Base-by-base conservation (phyloP, 2,329 filamentous ascomycete genomes). In the Akanthomyces uredinophilus region DNA sequence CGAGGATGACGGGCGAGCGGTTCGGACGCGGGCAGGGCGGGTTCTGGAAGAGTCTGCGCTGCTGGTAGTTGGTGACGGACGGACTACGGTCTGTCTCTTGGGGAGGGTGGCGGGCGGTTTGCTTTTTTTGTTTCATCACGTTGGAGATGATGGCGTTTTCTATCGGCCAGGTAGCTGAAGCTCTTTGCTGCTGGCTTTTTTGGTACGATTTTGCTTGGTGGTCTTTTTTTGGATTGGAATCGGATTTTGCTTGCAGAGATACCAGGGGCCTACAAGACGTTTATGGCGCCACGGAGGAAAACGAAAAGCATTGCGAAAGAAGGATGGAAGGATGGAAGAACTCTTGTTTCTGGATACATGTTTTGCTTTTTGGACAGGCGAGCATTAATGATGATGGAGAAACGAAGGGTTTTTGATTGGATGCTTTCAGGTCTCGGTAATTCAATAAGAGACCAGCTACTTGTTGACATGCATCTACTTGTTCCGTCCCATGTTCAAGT, bases 31-130 rank as follows among this genome's bases (percentile, higher is more conserved):
- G 73, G 2, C 72, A 75, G 1, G 73, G 74, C 1, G 78, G 78
- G 11, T 85, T 86, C 70, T 86, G 82, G 83, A 82, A 75, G 73
- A 82, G 75, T 68, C 69, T 85, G 67, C 74, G 82, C 70, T 87
- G 77, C 66, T 86, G 83, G 83, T 86, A 67, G 39, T 18, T n/a
- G n/a, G n/a, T n/a, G n/a, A n/a, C n/a, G n/a, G n/a, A n/a, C n/a
- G n/a, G n/a, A n/a, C n/a, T n/a, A n/a, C n/a, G n/a, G n/a, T n/a
- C n/a, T n/a, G n/a, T n/a, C n/a, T n/a, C n/a, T n/a, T n/a, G n/a
- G n/a, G n/a, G n/a, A n/a, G n/a, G n/a, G n/a, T n/a, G n/a, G n/a
- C n/a, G n/a, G 20, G 5, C 10, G 22, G 16, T 24, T 8, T 43
- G 54, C 14, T 8, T 49, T 47, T 32, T 24, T 54, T 44, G 4